Evolutionary conservation across 2,329 filamentous ascomycete species (phyloP), one percentile per base, ranked within the genome.

Genomic region (Colletotrichum neosansevieriae): DNA sequence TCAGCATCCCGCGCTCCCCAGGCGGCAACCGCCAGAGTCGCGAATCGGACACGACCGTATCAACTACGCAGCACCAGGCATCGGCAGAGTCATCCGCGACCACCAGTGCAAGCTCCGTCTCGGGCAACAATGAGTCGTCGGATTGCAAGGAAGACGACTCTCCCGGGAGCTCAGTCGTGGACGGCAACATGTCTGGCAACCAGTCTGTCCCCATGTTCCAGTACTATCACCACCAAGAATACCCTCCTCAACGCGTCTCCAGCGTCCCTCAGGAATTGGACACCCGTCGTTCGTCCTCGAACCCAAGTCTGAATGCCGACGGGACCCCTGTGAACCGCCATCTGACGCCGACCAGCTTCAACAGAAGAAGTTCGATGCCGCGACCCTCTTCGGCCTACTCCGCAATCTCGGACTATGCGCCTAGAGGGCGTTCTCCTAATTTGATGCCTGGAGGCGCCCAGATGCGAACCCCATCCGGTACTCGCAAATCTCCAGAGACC

Each of bases 351-450:
- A 88, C 79, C 50, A 85, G 86, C 12, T 82, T 83, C 73, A 82
- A 86, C 72, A 82, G 84, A 73, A 81, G 88, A 74, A 88, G 83
- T 67, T 88, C 88, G 13, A 76, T 92, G 70, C 86, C 87, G 45
- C 86, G 94, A 58, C 94, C 94, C 5, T 85, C 85, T 24, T 97
- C 94, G 12, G 84, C 91, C 5, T 94, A 94, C 78, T 96, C 93
- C 2, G 84, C 88, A 13, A 87, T 87, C 54, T 94, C 92, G 15
- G 94, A 97, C 54, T 80, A 89, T 70, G 86, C 86, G 32, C 80
- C 82, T 38, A 88, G 90, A 59, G 90, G 91, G 38, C 88, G 91
- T 38, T 90, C 88, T 13, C 87, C 88, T 2, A 82, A 78, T 17
- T 78, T 84, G 24, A 78, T 76, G 75, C 77, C 80, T 5, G 79